Percentiles rank a stretch among this genome's conserved stretches.
These are phyloP conservation scores for Talaromyces trachyspermus DNA, from an alignment of 495 filamentous ascomycete species.

Conservation along the genomic window DNA sequence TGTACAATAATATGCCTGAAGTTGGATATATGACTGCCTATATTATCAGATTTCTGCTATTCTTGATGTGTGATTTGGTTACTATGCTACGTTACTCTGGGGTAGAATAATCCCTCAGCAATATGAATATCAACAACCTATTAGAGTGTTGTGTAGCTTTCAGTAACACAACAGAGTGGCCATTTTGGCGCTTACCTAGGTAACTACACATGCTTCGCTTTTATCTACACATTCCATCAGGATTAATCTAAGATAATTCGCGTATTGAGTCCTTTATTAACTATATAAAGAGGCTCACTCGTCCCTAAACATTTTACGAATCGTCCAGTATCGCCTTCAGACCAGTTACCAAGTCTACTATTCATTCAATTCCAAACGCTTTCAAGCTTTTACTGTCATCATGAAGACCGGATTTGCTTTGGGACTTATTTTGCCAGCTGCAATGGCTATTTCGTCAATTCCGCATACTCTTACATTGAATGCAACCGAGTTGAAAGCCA, in stretches of 20 bases:
- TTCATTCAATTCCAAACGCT: not conserved
- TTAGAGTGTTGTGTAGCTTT: not conserved
- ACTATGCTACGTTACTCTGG: not conserved
- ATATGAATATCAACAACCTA: not conserved
- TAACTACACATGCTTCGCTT: too few species aligned
- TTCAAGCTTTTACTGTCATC: not conserved
- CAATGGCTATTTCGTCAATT: not conserved
- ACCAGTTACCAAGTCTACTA: not conserved
- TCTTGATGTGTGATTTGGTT: not conserved
- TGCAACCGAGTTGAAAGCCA: not conserved
- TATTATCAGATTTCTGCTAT: not conserved
- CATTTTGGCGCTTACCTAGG: not conserved
- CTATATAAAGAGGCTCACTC: not conserved
- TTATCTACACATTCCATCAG: not conserved
- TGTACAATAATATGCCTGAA: not conserved
- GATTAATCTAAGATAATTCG: not conserved
- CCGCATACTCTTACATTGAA: not conserved
- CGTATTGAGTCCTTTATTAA: not conserved
- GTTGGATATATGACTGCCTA: not conserved
- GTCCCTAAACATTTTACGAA: not conserved
- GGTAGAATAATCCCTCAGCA: not conserved
- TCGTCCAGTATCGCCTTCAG: not conserved
- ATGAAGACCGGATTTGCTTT: conserved; percentile 6
- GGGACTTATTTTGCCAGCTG: conserved; percentile 3
- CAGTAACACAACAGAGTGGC: not conserved